Base-by-base conservation (phyloP, 805 yeast species). In the Candida jianshihensis region DNA sequence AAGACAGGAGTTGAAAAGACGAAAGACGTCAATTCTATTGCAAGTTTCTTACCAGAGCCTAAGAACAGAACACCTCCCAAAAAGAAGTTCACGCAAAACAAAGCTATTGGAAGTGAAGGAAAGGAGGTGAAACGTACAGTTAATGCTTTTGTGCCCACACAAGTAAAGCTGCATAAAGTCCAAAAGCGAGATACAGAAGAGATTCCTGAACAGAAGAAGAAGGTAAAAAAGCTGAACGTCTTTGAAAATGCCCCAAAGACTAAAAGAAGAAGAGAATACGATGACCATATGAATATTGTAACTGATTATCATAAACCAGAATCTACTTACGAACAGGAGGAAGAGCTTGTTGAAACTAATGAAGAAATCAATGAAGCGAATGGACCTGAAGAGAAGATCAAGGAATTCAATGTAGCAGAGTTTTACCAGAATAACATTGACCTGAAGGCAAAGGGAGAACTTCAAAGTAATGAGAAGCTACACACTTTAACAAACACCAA, bases 21-120 rank as follows among this genome's bases (percentile, higher is more conserved):
- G n/a, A n/a, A n/a, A n/a, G n/a, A n/a, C n/a, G n/a, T 31, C n/a
- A 26, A 15, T 15, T 51, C 53, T 15, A 49, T 49, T 17, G 43
- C 50, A 11, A 44, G 42, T 20, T 51, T 48, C 38, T 41, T 51
- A 4, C 56, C 56, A 6, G 36, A 44, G 10, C 56, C 56, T 15
- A 44, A 46, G 39, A 40, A 44, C 29, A 39, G 43, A 19, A 30
- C 26, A 14, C 26, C 37, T 31, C 20, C 36, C 33, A 19, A 31
- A 19, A 30, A 24, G 26, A 24, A 5, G 7, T 5, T 11, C 10
- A 24, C n/a, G 11, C 30, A 9, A 6, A 19, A 6, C 15, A 9
- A 8, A n/a, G 24, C 12, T 8, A 21, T 19, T 30, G 26, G n/a
- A n/a, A 6, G 13, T 15, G 13, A 14, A 20, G 11, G n/a, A 18